A percentile compares a stretch with the other conserved stretches of the same genome.
Conservation (phyloP, 257 asterid species). For the Solanum bukasovii region DNA sequence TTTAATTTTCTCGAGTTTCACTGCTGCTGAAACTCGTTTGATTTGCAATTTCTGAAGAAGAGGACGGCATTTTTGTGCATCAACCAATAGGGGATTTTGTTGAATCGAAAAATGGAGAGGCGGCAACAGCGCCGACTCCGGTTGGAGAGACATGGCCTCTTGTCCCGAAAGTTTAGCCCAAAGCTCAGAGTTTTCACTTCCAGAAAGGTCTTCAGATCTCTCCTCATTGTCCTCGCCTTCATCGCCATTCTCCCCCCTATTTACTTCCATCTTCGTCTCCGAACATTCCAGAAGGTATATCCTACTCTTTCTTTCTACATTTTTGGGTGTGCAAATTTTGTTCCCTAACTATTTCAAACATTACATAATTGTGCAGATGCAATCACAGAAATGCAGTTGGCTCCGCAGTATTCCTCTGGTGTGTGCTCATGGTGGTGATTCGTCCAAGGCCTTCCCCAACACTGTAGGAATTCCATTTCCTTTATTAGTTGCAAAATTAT, state of each 20-base stretch:
- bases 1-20: too few species aligned
- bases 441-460: constrained; percentile 87
- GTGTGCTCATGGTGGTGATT: constrained; percentile 99
- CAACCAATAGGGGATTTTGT: background rate
- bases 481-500: background rate
- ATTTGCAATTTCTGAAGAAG: background rate
- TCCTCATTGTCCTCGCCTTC: constrained; percentile 56
- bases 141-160: constrained; percentile 18
- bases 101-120: constrained; percentile 22
- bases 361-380: constrained; percentile 37
- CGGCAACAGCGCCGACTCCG: constrained; percentile 48
- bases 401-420: constrained; percentile 66
- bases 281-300: constrained; percentile 55
- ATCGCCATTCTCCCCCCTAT: constrained; percentile 74
- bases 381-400: constrained; percentile 63
- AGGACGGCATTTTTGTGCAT: background rate
- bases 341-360: background rate
- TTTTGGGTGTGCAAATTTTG: background rate
- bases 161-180: constrained; percentile 12
- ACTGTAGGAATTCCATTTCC: constrained; percentile 46
- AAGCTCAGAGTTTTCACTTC: constrained; percentile 8
- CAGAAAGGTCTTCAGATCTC: constrained; percentile 40
- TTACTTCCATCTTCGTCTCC: constrained; percentile 84
- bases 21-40: background rate
- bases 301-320: background rate